Evolutionary conservation across 306 rosid species (phyloP), one percentile per base, ranked within the genome.

Genomic region (Casuarina glauca): DNA sequence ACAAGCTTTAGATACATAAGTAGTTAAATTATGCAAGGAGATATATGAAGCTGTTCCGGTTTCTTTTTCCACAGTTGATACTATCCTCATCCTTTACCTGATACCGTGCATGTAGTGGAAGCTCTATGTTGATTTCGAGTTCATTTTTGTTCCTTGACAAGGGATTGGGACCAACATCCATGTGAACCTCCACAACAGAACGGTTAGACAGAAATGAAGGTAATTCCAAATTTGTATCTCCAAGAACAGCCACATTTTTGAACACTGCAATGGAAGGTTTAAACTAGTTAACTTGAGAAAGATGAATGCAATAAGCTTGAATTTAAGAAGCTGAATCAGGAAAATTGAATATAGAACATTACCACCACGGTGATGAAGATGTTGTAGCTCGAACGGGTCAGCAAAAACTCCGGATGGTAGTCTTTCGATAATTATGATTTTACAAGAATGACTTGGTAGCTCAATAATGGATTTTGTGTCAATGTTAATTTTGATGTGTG

Each of bases 31-130:
- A 16, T 39, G 48, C 44, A 41, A 72, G 66, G 53, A 73, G 41
- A 70, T 9, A 38, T 8, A 36, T 0, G 26, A 20, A 51, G 67
- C 32, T 36, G 52, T 66, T 62, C 10, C 20, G 2, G n/a, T 41
- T 66, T 66, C 26, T 66, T 41, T 41, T 39, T 39, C 16, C 15
- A 17, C 46, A 79, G 57, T 77, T 4, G 62, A 69, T 75, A 17
- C 63, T 49, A 45, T 4, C 36, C 44, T 20, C 10, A 11, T 77
- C 62, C 72, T 85, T 85, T 87, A 92, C 98, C 20, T 89, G 95
- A 84, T 94, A 92, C 79, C 98, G 87, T 68, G 93, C 93, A 60
- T 94, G 97, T 79, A 94, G 69, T 6, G 98, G 97, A 86, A 92
- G 82, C 64, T 87, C 86, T 50, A 86, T 20, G 43, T 71, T 74